A percentile compares a stretch with the other conserved stretches of the same genome.
phyloP scores from a whole-genome alignment of 106 monocot genomes.

The Acanthochlamys bracteata region DNA sequence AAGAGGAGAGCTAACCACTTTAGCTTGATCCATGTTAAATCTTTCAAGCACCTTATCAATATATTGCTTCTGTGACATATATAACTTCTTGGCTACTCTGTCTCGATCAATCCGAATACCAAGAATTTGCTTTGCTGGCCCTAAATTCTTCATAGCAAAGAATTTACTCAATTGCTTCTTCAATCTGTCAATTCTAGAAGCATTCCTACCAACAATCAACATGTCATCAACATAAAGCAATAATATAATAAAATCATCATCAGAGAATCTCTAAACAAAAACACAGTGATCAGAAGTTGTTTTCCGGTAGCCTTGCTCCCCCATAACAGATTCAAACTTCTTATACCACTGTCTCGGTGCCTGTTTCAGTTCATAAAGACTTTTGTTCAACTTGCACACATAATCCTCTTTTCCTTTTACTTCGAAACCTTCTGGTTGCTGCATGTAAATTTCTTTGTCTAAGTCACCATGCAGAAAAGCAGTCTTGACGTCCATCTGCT shows the following conservation, averaged over 20 bases:
- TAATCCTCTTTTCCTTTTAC: conserved; percentile 4
- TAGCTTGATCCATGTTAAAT: neutral
- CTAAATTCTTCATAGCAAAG: neutral
- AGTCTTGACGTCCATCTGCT: neutral
- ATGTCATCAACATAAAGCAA: neutral
- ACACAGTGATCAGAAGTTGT: neutral
- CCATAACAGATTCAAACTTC: conserved; percentile 1
- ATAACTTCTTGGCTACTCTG: neutral
- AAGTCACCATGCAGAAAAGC: conserved; percentile 3
- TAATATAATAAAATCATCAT: conserved; percentile 1
- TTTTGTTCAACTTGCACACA: neutral
- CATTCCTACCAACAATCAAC: neutral
- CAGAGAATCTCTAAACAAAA: neutral
- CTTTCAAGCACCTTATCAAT: neutral
- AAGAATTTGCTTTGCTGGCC: neutral
- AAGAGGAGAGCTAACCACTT: neutral
- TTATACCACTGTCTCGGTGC: neutral
- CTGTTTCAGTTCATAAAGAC: neutral
- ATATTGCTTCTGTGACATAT: neutral
- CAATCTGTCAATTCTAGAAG: neutral
- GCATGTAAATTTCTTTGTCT: neutral
- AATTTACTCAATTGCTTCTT: neutral
- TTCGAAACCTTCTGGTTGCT: neutral
- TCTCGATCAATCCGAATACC: neutral
- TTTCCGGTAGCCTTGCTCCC: neutral